phyloP scores from a whole-genome alignment of 2,329 filamentous ascomycete species.

The Arthrobotrys sinensis region DNA sequence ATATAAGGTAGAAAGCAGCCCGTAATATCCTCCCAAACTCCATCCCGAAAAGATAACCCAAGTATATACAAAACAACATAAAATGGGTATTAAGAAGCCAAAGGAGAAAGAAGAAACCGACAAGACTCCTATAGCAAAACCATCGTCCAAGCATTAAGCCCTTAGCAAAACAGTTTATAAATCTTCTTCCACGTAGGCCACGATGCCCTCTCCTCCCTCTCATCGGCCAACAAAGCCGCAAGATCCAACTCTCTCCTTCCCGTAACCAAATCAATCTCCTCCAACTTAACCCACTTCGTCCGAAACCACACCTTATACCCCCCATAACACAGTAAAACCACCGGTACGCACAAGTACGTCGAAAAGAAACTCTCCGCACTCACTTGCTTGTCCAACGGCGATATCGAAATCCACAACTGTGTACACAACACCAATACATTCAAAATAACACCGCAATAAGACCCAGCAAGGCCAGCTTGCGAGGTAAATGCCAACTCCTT shows the following conservation, averaged over 20 bases:
- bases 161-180: slow-evolving; percentile 80
- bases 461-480: slow-evolving; percentile 83
- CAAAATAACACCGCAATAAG: slow-evolving; percentile 82
- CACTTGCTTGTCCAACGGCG: slow-evolving; percentile 74
- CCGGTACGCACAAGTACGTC: slow-evolving; percentile 79
- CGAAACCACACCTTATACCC: slow-evolving; percentile 82
- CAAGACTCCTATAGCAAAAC: background rate
- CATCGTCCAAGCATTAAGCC: slow-evolving; percentile 23
- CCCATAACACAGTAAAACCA: slow-evolving; percentile 78
- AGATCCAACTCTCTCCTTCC: slow-evolving; percentile 89
- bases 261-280: slow-evolving; percentile 88
- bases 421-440: slow-evolving; percentile 83
- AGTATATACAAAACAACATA: slow-evolving; percentile 26
- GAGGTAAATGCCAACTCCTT: slow-evolving; percentile 85
- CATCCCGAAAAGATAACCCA: background rate
- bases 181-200: slow-evolving; percentile 84
- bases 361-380: slow-evolving; percentile 80
- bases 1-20: background rate
- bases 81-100: slow-evolving; percentile 31
- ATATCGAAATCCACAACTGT: slow-evolving; percentile 90
- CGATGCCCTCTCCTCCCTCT: slow-evolving; percentile 78
- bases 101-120: background rate
- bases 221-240: slow-evolving; percentile 82
- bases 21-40: slow-evolving; percentile 23
- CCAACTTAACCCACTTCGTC: slow-evolving; percentile 77